Percentiles rank a stretch among this genome's conserved stretches.
phyloP scores from a whole-genome alignment of 73 alveolate genomes.

The Stentor coeruleus region DNA sequence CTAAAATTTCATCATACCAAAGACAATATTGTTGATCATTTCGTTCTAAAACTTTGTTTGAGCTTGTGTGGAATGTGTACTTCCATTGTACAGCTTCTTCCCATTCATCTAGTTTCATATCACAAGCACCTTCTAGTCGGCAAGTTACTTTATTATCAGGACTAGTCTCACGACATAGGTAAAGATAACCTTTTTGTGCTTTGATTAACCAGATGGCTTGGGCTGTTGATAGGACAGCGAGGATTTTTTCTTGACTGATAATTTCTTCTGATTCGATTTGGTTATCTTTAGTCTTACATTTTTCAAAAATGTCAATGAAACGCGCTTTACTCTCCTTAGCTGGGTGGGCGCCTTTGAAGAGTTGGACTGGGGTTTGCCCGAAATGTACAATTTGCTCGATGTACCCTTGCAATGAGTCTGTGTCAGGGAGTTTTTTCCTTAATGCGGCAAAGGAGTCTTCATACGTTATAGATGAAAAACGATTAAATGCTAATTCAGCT shows the following conservation, averaged over 20 bases:
- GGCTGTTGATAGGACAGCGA: too few relatives aligned
- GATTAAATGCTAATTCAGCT: constrained; percentile 76
- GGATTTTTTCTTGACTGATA: not conserved
- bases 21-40: constrained; percentile 1
- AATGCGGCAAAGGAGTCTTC: constrained; percentile 47
- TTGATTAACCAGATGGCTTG: not conserved
- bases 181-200: not conserved
- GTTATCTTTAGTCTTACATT: not conserved
- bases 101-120: not conserved
- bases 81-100: constrained; percentile 23
- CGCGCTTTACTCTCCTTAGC: not conserved
- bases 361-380: constrained; percentile 25
- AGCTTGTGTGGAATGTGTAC: not conserved
- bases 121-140: constrained; percentile 1
- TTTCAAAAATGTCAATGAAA: not conserved
- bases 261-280: not conserved
- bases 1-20: not conserved
- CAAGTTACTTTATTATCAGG: not conserved
- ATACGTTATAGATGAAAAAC: constrained; percentile 69
- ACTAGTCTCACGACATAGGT: not conserved
- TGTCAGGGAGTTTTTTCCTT: not conserved
- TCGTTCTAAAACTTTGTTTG: not conserved
- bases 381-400: constrained; percentile 22
- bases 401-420: not conserved
- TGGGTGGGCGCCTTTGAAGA: not conserved